These are phyloP conservation scores for Artomyces pyxidatus DNA, from an alignment of 768 basidiomycete genomes.

Conservation along the genomic window DNA sequence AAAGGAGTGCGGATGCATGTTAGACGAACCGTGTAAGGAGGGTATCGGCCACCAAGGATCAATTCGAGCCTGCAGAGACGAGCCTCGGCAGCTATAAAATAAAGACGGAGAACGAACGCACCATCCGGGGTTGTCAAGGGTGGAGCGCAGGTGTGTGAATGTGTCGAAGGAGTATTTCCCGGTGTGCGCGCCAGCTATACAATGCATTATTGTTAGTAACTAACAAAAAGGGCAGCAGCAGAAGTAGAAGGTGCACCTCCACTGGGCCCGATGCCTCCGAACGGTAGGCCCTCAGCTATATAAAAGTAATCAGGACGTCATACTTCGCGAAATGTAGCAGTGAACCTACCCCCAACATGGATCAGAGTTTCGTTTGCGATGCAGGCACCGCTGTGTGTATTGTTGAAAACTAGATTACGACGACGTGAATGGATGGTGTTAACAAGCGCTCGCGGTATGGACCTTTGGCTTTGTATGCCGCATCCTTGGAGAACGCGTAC, in stretches of 20 bases:
- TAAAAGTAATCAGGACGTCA: no score
- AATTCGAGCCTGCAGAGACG: not conserved
- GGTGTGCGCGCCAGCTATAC: not conserved
- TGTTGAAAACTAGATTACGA: constrained; percentile 58
- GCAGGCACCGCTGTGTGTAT: constrained; percentile 61
- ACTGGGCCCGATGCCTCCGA: constrained; percentile 63
- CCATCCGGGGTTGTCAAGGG: not conserved
- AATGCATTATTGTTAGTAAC: not conserved
- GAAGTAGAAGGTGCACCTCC: constrained; percentile 27
- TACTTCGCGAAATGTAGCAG: no score
- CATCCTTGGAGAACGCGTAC: constrained; percentile 64
- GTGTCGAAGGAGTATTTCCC: not conserved
- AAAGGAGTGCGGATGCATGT: no score
- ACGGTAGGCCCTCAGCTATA: constrained; percentile 53
- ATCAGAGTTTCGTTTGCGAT: constrained; percentile 62
- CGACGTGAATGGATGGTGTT: no score
- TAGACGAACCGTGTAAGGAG: not conserved
- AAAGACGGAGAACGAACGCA: not conserved
- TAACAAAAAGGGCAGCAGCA: not conserved
- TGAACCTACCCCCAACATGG: constrained; percentile 41
- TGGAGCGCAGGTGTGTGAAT: not conserved
- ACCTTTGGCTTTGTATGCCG: constrained; percentile 54
- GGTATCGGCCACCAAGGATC: not conserved
- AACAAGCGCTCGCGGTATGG: constrained; percentile 3
- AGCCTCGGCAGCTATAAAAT: not conserved